These are phyloP conservation scores for Claviceps arundinis DNA, from an alignment of 2,329 filamentous ascomycete species.

Conservation along the genomic window DNA sequence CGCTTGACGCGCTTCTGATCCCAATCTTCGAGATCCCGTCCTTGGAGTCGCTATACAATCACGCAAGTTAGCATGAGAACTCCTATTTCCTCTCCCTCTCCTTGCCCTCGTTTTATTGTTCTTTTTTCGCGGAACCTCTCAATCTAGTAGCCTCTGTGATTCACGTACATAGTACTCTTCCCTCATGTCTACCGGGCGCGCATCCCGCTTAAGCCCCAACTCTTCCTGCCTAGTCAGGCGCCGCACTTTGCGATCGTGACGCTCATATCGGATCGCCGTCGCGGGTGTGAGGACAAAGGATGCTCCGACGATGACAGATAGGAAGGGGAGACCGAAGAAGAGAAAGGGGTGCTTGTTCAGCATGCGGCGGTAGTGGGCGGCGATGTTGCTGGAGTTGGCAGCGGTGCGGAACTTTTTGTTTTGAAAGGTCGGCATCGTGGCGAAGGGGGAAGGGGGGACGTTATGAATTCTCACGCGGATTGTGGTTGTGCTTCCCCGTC, in stretches of 20 bases:
- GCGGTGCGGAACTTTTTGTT: slow-evolving; percentile 58
- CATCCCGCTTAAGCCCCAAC: slow-evolving; percentile 60
- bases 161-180: slow-evolving; percentile 74
- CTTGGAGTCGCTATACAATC: slow-evolving; percentile 32
- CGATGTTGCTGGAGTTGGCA: slow-evolving; percentile 54
- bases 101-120: neutral
- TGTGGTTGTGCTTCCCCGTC: too few relatives aligned
- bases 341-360: slow-evolving; percentile 75
- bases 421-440: slow-evolving; percentile 40
- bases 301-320: slow-evolving; percentile 76
- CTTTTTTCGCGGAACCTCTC: neutral
- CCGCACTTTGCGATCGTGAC: slow-evolving; percentile 78
- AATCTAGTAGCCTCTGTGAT: too few relatives aligned
- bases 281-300: slow-evolving; percentile 92
- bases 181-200: slow-evolving; percentile 62
- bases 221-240: slow-evolving; percentile 79
- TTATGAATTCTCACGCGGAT: too few relatives aligned
- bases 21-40: slow-evolving; percentile 90
- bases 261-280: slow-evolving; percentile 85
- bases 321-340: slow-evolving; percentile 87
- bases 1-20: slow-evolving; percentile 91
- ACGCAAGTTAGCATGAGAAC: neutral
- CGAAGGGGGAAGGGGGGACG: too few relatives aligned
- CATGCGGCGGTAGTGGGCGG: slow-evolving; percentile 60
- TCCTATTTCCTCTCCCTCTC: neutral